Conservation (phyloP, 2,329 filamentous ascomycete species). For the Xenoacremonium recifei region DNA sequence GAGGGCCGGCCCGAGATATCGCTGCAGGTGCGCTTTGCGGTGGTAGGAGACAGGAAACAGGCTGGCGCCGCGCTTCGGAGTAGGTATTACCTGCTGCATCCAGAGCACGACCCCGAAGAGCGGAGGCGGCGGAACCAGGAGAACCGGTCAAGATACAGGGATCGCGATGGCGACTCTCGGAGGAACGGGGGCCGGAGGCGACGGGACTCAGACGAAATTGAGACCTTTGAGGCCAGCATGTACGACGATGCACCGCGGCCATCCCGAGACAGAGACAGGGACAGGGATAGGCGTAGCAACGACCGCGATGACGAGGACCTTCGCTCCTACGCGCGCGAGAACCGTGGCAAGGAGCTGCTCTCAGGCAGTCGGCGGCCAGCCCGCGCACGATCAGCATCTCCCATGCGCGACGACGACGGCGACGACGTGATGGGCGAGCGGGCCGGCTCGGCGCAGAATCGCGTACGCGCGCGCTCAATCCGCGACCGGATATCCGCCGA, state of each 20-base stretch:
- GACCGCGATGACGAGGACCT: constrained; percentile 19
- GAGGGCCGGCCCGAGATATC: constrained; percentile 65
- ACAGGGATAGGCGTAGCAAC: no score
- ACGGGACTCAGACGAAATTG: constrained; percentile 45
- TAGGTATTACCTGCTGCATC: constrained; percentile 89
- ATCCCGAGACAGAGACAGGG: no score
- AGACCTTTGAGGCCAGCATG: constrained; percentile 71
- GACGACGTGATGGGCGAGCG: constrained; percentile 37
- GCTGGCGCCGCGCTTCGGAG: constrained; percentile 76
- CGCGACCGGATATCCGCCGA: constrained; percentile 30
- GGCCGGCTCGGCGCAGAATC: constrained; percentile 33
- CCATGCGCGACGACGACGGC: constrained; percentile 41
- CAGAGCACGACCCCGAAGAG: constrained; percentile 82
- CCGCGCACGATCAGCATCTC: constrained; percentile 53
- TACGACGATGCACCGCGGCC: constrained; percentile 67
- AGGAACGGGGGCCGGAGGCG: constrained; percentile 40
- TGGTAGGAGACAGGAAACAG: constrained; percentile 76
- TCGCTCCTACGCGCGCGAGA: constrained; percentile 33
- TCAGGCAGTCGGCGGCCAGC: constrained; percentile 35
- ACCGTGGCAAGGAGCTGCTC: constrained; percentile 64
- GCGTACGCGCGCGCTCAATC: constrained; percentile 32
- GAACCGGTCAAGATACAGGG: constrained; percentile 62
- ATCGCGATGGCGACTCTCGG: constrained; percentile 45
- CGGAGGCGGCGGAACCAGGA: constrained; percentile 57
- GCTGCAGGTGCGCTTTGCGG: constrained; percentile 72